These are phyloP conservation scores for Begonia fuchsioides DNA, from an alignment of 306 rosid genomes.

Conservation along the genomic window DNA sequence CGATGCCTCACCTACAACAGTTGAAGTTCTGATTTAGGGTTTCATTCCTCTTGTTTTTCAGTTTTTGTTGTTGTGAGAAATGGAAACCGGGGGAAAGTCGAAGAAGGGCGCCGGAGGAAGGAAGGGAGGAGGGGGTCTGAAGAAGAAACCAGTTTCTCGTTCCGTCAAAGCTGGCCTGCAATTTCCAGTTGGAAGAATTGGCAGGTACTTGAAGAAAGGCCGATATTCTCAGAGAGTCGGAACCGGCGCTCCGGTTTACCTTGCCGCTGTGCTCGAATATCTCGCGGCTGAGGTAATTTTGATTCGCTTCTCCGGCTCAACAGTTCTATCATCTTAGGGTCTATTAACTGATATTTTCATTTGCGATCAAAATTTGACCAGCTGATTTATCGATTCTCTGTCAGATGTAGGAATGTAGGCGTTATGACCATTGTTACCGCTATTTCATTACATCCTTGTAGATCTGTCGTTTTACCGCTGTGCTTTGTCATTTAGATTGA, in stretches of 20 bases:
- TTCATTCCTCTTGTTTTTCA: not conserved
- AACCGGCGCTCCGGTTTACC: constrained; percentile 37
- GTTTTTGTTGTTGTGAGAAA: constrained; percentile 14
- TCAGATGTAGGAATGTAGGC: no score
- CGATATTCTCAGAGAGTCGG: constrained; percentile 32
- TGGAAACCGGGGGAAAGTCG: constrained; percentile 21
- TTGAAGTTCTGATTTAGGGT: no score
- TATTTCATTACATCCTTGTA: no score
- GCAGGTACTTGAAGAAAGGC: constrained; percentile 33
- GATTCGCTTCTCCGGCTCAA: not conserved
- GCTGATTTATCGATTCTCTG: no score
- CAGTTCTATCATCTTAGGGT: not conserved
- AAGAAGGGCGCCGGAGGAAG: constrained; percentile 37
- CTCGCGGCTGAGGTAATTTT: constrained; percentile 30
- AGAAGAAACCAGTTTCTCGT: constrained; percentile 31
- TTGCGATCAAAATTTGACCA: no score
- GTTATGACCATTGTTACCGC: no score
- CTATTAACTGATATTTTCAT: not conserved
- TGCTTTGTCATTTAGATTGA: no score
- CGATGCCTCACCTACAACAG: no score
- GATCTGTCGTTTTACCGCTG: no score
- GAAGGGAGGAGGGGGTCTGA: constrained; percentile 25
- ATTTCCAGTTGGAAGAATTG: constrained; percentile 36
- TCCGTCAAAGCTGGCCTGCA: constrained; percentile 34
- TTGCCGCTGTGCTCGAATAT: constrained; percentile 34